A percentile compares a stretch with the other conserved stretches of the same genome.
Conservation (phyloP, 257 asterid species). For the Phtheirospermum japonicum region DNA sequence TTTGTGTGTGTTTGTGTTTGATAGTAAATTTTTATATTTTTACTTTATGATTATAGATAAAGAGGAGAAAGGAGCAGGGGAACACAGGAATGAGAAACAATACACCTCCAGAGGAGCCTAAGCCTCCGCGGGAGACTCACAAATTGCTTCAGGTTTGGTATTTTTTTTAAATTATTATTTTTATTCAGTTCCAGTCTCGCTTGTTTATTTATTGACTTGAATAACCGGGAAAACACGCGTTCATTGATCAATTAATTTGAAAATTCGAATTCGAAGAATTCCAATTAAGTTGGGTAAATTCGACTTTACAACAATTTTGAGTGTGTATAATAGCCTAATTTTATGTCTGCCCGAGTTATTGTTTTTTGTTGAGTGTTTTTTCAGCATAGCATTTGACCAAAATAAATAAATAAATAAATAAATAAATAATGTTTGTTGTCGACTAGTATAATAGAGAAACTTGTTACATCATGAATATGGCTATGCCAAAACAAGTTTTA, state of each 20-base stretch:
- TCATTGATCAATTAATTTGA: background rate
- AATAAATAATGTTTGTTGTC: too few relatives aligned
- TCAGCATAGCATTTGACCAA: background rate
- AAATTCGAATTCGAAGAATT: background rate
- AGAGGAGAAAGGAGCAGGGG: slow-evolving; percentile 52
- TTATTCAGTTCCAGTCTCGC: too few relatives aligned
- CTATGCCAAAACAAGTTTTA: background rate
- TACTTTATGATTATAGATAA: slow-evolving; percentile 37
- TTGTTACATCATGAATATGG: background rate
- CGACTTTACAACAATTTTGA: background rate
- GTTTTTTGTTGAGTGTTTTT: too few relatives aligned
- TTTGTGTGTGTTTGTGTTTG: background rate
- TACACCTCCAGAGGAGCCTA: slow-evolving; percentile 46
- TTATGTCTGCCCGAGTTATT: too few relatives aligned
- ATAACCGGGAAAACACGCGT: background rate
- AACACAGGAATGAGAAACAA: slow-evolving; percentile 34
- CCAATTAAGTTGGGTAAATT: background rate
- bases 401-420: too few relatives aligned
- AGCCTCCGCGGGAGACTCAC: slow-evolving; percentile 82
- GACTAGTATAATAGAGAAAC: too few relatives aligned
- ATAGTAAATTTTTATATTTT: background rate
- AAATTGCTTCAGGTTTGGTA: slow-evolving; percentile 82
- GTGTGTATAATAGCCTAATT: too few relatives aligned
- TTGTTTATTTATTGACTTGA: too few relatives aligned
- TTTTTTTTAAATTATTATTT: background rate